Evolutionary conservation across 2,329 filamentous ascomycete species (phyloP), one percentile per base, ranked within the genome.

Genomic region (Arachnomyces sp.): DNA sequence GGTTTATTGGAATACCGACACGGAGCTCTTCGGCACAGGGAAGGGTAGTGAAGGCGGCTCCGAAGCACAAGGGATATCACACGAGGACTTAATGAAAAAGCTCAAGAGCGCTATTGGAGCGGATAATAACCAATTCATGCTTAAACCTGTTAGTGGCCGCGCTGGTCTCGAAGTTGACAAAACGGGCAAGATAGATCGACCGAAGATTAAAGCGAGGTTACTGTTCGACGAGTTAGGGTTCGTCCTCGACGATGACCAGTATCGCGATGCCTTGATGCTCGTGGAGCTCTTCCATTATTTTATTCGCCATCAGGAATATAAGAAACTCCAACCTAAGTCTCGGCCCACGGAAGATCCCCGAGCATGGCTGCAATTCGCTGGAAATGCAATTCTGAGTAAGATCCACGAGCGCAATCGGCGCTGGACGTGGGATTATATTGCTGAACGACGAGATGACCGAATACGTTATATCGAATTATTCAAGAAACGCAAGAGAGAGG

Each of bases 261-360:
- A 99, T 59, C 84, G 93, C 21, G 92, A 99, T 65, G 87, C 84
- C 4, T 68, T 99, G 43, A 98, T 98, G 92, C 85, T 99, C 71
- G 85, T 96, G 2, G 92, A 99, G 59, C 72, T 96, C 2, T 98
- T 99, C 69, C 92, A 98, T 62, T 96, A 95, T 65, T 98, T 96
- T 62, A 85, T 95, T 52, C 82, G 90, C 25, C 92, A 98, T 51
- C 92, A 96, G 61, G 90, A 99, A 60, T 95, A 96, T 69, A 93
- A 93, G 59, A 90, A 84, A 53, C 73, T 88, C 43, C 87, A 95
- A 53, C 92, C 92, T 3, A 92, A 93, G 57, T 81, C 73, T 43
- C 75, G 77, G 0, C 85, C 87, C 0, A 94, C 88, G 57, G 86
- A 96, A 60, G 86, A 96, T 52, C 90, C 92, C 11, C 78, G 79